phyloP scores from a whole-genome alignment of 208 protist species.

The Trypanosoma vivax region DNA sequence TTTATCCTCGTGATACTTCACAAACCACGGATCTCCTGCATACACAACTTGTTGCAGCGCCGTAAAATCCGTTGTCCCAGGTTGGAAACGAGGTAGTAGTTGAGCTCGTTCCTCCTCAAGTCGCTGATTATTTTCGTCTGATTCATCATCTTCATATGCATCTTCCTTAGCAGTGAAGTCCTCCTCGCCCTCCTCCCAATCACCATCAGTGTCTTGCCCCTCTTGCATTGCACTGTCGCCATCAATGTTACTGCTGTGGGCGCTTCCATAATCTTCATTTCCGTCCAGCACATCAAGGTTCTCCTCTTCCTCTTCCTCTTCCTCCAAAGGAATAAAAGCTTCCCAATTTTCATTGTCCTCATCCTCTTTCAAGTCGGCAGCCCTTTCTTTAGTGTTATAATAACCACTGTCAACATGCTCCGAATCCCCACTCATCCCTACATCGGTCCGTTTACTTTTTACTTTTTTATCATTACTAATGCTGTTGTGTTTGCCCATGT shows the following conservation, averaged over 20 bases:
- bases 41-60: slow-evolving; percentile 26
- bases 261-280: slow-evolving; percentile 7
- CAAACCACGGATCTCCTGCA: slow-evolving; percentile 43
- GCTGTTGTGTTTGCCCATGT: no score
- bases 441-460: neutral
- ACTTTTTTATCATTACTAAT: neutral
- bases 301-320: neutral
- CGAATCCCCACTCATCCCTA: slow-evolving; percentile 6
- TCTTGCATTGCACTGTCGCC: slow-evolving; percentile 33
- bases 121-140: slow-evolving; percentile 22
- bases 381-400: slow-evolving; percentile 5
- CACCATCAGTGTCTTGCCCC: slow-evolving; percentile 5
- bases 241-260: neutral
- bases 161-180: slow-evolving; percentile 20
- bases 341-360: slow-evolving; percentile 27
- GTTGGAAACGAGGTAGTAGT: slow-evolving; percentile 18
- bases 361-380: slow-evolving; percentile 7
- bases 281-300: neutral
- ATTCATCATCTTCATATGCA: slow-evolving; percentile 27
- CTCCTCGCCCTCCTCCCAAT: slow-evolving; percentile 20
- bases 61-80: slow-evolving; percentile 26
- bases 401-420: neutral
- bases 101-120: slow-evolving; percentile 14
- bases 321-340: slow-evolving; percentile 16
- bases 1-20: slow-evolving; percentile 59